A percentile compares a stretch with the other conserved stretches of the same genome.
Conservation (phyloP, 768 basidiomycete genomes). For the Candolleomyces aberdarensis region DNA sequence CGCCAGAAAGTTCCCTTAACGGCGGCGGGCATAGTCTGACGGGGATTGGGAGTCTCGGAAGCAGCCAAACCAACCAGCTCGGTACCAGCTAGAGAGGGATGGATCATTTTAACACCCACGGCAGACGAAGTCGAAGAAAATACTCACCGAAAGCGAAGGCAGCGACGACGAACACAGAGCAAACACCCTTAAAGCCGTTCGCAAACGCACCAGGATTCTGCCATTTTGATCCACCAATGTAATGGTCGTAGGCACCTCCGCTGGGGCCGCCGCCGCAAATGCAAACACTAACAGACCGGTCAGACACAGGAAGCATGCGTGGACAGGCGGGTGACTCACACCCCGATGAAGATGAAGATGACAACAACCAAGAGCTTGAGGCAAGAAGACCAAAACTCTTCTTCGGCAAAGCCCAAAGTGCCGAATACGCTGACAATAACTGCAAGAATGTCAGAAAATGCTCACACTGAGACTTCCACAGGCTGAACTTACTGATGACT, state of each 20-base stretch:
- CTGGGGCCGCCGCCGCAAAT: constrained; percentile 41
- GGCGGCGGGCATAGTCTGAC: constrained; percentile 39
- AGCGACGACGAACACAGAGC: constrained; percentile 43
- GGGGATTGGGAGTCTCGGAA: constrained; percentile 44
- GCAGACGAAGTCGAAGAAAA: neutral
- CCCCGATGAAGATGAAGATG: constrained; percentile 36
- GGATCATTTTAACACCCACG: neutral
- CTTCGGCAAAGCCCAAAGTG: constrained; percentile 45
- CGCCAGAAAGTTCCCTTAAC: constrained; percentile 50
- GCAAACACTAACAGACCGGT: constrained; percentile 32
- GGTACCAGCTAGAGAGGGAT: constrained; percentile 33
- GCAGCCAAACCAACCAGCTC: constrained; percentile 46
- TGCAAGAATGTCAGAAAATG: constrained; percentile 9
- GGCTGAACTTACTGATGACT: constrained; percentile 31
- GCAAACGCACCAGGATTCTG: constrained; percentile 38
- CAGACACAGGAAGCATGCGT: constrained; percentile 21
- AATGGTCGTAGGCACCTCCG: constrained; percentile 30
- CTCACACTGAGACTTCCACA: constrained; percentile 18
- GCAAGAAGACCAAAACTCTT: constrained; percentile 50
- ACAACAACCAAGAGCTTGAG: constrained; percentile 44
- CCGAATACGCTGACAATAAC: constrained; percentile 40
- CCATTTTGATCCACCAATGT: constrained; percentile 38
- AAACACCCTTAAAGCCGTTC: constrained; percentile 44
- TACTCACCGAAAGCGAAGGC: constrained; percentile 38
- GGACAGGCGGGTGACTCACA: neutral